Base-by-base conservation (phyloP, 495 filamentous ascomycete species). In the Xylaria acuta region DNA sequence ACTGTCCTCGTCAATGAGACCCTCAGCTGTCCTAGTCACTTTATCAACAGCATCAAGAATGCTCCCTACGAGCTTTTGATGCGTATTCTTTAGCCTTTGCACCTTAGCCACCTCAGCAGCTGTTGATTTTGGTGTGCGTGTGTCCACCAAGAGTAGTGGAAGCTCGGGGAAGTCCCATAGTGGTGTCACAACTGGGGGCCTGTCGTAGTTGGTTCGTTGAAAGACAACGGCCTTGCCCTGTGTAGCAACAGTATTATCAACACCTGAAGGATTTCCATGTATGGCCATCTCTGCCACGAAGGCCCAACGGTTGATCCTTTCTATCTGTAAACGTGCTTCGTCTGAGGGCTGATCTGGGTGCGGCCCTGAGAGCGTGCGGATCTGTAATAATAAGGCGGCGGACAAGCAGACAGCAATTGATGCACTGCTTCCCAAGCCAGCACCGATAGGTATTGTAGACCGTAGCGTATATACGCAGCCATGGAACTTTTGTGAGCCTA, bases 221-320 rank as follows among this genome's bases (percentile, higher is more conserved):
- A 97, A 99, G 40, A 97, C 85, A 3, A 98, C 94, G 5, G 94
- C 96, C 83, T 95, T 97, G 66, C 96, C 96, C 74, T 93, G 90
- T 14, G 94, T 92, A 53, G 95, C 84, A 63, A 99, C 95, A n/a
- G 96, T 98, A 80, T 99, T 99, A 83, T 99, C 96, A 64, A 99
- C 93, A 0, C 96, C 96, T 11, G 93, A 97, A 5, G 96, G 95
- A 78, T 97, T 97, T 34, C 95, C 95, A 81, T 99, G 96, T 54
- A 97, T 98, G 76, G 93, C 95, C 88, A 98, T 91, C 82, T 99
- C 96, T 34, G 93, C 94, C 1, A 98, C 96, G 78, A 97, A 98
- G 0, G 96, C 95, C 96, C 96, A 99, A 65, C 92, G 89, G 79
- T 99, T 99, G 77, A 99, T 97, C 68, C 95, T 90, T 82, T 98